Conservation (phyloP, 106 monocot genomes). For the Acorus calamus region DNA sequence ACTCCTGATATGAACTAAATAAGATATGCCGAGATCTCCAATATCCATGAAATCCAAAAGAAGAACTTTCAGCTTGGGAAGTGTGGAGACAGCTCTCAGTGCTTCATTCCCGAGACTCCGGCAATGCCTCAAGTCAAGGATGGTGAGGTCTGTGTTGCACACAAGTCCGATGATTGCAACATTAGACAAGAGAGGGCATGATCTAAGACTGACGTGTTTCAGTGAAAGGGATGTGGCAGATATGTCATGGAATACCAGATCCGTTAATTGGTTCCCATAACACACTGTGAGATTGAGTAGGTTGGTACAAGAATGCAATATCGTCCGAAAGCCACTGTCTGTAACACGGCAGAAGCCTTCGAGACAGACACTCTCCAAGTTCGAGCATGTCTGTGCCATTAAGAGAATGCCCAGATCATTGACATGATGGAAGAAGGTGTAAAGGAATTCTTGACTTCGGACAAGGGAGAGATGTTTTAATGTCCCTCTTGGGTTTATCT, state of each 20-base stretch:
- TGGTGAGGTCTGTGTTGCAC: conserved; percentile 48
- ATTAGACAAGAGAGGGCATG: conserved; percentile 73
- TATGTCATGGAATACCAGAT: conserved; percentile 94
- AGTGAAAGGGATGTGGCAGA: conserved; percentile 75
- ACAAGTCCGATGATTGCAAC: conserved; percentile 51
- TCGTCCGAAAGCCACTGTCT: conserved; percentile 80
- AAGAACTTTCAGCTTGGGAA: conserved; percentile 57
- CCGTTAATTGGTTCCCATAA: conserved; percentile 85
- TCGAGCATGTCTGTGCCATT: conserved; percentile 65
- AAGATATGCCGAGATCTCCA: conserved; percentile 54
- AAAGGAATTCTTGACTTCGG: conserved; percentile 74
- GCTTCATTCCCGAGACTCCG: conserved; percentile 61
- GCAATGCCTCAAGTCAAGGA: conserved; percentile 80
- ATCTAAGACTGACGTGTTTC: conserved; percentile 79
- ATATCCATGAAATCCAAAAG: conserved; percentile 64
- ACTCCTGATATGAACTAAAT: conserved; percentile 41
- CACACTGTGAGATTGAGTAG: conserved; percentile 64
- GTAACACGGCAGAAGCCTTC: conserved; percentile 93
- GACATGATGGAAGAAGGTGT: conserved; percentile 69
- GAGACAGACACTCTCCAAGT: conserved; percentile 72
- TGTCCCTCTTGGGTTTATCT: conserved; percentile 54
- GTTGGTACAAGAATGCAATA: conserved; percentile 67
- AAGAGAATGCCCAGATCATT: conserved; percentile 82
- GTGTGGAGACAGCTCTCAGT: conserved; percentile 36
- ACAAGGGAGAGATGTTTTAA: conserved; percentile 82